Evolutionary conservation across 805 yeast species (phyloP).

Genomic region (Cyberlindnera suaveolens): DNA sequence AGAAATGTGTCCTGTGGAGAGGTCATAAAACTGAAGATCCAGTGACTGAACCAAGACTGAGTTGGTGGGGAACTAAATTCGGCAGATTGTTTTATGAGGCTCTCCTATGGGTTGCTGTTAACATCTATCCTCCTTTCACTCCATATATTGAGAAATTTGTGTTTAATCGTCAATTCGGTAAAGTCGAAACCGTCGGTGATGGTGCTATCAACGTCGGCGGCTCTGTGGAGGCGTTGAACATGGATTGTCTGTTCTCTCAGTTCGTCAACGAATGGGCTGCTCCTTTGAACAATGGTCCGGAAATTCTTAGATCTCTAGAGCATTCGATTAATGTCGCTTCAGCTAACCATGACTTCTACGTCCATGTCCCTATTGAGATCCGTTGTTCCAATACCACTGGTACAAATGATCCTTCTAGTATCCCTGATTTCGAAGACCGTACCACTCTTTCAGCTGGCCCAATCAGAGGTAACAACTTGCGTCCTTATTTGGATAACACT

Average conservation of each 20-base stretch:
- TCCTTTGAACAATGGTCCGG: slow-evolving; percentile 74
- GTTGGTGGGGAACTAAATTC: slow-evolving; percentile 79
- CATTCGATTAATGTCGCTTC: slow-evolving; percentile 59
- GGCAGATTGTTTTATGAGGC: slow-evolving; percentile 80
- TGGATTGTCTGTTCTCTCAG: slow-evolving; percentile 94
- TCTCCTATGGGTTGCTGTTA: slow-evolving; percentile 73
- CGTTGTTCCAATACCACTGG: slow-evolving; percentile 82
- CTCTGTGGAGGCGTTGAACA: slow-evolving; percentile 82
- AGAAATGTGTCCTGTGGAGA: slow-evolving; percentile 84
- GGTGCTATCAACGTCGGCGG: slow-evolving; percentile 65
- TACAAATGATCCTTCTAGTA: slow-evolving; percentile 22
- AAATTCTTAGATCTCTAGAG: slow-evolving; percentile 58
- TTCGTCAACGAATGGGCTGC: slow-evolving; percentile 98
- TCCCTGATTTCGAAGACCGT: slow-evolving; percentile 46
- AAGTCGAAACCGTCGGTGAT: slow-evolving; percentile 54
- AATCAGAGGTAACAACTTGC: slow-evolving; percentile 72
- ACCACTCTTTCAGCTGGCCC: slow-evolving; percentile 62
- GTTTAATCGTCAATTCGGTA: slow-evolving; percentile 78
- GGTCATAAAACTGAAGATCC: slow-evolving; percentile 71
- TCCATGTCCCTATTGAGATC: slow-evolving; percentile 93
- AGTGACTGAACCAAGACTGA: slow-evolving; percentile 54
- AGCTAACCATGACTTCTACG: slow-evolving; percentile 56
- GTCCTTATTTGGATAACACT: slow-evolving; percentile 79
- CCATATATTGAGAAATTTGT: slow-evolving; percentile 83
- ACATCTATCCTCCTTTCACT: slow-evolving; percentile 66